A percentile compares a stretch with the other conserved stretches of the same genome.
These are phyloP conservation scores for Malus hybrid DNA, from an alignment of 331 rosid genomes.

Conservation along the genomic window DNA sequence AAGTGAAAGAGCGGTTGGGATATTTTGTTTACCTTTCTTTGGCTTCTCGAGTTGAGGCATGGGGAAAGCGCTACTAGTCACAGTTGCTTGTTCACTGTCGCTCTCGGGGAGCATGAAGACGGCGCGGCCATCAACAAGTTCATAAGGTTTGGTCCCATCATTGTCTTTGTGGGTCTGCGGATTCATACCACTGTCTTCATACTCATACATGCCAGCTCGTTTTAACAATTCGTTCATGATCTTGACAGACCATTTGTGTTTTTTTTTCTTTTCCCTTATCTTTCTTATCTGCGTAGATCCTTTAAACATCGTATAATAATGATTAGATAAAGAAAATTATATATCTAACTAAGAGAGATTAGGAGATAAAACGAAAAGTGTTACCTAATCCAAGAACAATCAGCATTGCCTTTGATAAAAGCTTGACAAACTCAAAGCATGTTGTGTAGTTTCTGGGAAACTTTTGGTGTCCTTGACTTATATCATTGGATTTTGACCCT, in stretches of 20 bases:
- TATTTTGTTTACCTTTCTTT: not conserved
- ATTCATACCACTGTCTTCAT: slow-evolving; percentile 23
- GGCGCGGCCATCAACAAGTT: too few species aligned
- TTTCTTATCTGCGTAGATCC: slow-evolving; percentile 15
- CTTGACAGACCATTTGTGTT: slow-evolving; percentile 35
- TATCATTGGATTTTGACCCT: too few species aligned
- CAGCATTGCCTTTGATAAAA: slow-evolving; percentile 1
- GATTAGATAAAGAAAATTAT: too few species aligned
- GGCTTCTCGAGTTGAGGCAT: not conserved
- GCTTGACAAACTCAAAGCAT: slow-evolving; percentile 12
- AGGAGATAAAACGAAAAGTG: too few species aligned
- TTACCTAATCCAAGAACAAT: slow-evolving; percentile 36
- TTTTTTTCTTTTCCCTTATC: slow-evolving; percentile 29
- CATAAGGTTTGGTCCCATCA: too few species aligned
- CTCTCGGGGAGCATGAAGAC: too few species aligned
- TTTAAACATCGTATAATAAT: not conserved
- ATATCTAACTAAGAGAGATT: too few species aligned
- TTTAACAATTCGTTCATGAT: slow-evolving; percentile 27
- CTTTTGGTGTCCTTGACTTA: not conserved
- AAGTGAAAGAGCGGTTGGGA: not conserved
- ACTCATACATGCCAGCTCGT: slow-evolving; percentile 2
- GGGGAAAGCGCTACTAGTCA: too few species aligned
- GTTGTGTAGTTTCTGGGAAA: slow-evolving; percentile 7
- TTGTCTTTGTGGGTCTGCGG: too few species aligned
- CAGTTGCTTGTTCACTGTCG: too few species aligned